Percentiles rank a stretch among this genome's conserved stretches.
Conservation (phyloP, 2,329 filamentous ascomycete species). For the Sclerotinia nivalis region DNA sequence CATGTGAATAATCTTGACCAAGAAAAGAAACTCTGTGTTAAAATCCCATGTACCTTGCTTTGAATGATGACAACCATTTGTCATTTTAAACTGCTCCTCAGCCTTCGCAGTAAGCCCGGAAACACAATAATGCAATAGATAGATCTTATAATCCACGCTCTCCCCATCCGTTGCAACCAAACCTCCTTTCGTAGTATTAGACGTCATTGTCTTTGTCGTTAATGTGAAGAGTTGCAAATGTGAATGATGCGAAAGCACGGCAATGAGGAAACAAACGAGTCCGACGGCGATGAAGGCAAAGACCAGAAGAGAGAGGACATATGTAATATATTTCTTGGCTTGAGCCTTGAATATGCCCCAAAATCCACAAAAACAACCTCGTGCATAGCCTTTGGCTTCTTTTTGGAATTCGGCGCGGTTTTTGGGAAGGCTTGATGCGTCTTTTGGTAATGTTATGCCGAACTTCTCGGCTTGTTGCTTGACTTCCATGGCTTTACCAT, state of each 20-base stretch:
- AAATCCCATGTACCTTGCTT: conserved; percentile 2
- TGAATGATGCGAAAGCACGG: conserved; percentile 9
- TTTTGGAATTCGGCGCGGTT: neutral
- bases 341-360: conserved; percentile 3
- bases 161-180: neutral
- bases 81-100: neutral
- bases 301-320: neutral
- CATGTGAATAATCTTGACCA: neutral
- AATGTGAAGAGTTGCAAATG: conserved; percentile 12
- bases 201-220: neutral
- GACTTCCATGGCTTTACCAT: neutral
- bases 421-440: neutral
- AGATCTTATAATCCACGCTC: neutral
- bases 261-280: neutral
- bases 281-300: conserved; percentile 8
- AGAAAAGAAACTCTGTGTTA: neutral
- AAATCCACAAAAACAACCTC: conserved; percentile 1
- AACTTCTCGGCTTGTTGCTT: neutral
- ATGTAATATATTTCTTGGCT: conserved; percentile 7
- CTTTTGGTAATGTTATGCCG: neutral
- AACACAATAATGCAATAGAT: conserved; percentile 13
- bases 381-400: neutral
- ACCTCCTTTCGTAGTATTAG: neutral
- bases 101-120: neutral
- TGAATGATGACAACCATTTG: conserved; percentile 3